These are phyloP conservation scores for Thalassiosira pacifica DNA, from an alignment of 352 stramenopile genomes.

Conservation along the genomic window DNA sequence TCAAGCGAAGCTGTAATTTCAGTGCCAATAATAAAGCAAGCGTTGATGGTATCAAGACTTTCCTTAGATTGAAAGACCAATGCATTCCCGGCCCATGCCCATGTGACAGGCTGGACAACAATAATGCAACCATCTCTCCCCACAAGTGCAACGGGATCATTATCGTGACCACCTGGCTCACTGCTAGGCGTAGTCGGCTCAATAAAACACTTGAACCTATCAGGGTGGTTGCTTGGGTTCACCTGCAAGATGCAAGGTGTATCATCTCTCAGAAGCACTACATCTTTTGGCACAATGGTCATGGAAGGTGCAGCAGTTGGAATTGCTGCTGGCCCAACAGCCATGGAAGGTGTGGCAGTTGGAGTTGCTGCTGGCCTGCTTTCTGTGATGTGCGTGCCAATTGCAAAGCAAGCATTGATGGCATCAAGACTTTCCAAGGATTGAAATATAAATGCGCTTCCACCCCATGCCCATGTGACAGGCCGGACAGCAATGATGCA, in stretches of 20 bases:
- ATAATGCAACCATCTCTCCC: background rate
- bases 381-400: background rate
- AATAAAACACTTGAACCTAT: slow-evolving; percentile 20
- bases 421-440: background rate
- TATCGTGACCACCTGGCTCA: background rate
- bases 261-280: background rate
- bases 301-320: background rate
- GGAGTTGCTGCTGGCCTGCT: background rate
- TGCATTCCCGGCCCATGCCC: background rate
- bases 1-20: too few relatives aligned
- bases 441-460: background rate
- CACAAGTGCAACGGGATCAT: background rate
- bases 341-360: background rate
- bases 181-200: slow-evolving; percentile 8
- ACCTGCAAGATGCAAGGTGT: slow-evolving; percentile 12
- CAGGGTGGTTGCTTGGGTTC: slow-evolving; percentile 22
- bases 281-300: background rate
- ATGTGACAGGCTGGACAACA: background rate
- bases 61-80: background rate
- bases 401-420: slow-evolving; percentile 2
- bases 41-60: background rate
- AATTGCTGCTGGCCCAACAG: background rate
- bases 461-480: background rate
- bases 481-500: slow-evolving; percentile 2
- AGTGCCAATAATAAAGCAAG: background rate